Evolutionary conservation across 108 stramenopile species (phyloP).

Genomic region (Cyclotella choctawhatcheeana): DNA sequence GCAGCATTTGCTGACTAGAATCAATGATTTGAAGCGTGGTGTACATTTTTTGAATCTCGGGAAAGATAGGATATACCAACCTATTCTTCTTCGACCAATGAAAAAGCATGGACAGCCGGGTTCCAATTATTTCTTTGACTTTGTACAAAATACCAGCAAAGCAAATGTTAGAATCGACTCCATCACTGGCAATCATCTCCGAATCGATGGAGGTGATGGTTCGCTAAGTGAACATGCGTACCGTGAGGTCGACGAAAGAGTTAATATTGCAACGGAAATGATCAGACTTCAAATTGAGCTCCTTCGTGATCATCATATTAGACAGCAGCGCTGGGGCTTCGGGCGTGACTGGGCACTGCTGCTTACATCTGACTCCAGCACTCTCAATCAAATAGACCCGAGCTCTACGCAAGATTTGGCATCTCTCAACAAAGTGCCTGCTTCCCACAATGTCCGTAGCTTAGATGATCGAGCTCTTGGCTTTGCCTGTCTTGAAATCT

Average conservation of each 20-base stretch:
- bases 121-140: constrained; percentile 71
- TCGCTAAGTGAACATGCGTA: constrained; percentile 14
- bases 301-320: constrained; percentile 74
- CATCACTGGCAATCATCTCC: constrained; percentile 74
- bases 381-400: constrained; percentile 14
- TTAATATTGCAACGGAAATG: constrained; percentile 72
- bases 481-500: constrained; percentile 72
- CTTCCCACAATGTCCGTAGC: constrained; percentile 21
- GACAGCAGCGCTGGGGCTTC: constrained; percentile 81
- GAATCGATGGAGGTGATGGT: constrained; percentile 67
- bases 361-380: constrained; percentile 29
- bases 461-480: constrained; percentile 61
- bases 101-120: constrained; percentile 31
- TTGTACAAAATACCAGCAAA: constrained; percentile 59
- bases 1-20: constrained; percentile 56
- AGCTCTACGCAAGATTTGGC: constrained; percentile 23
- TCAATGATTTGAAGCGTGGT: constrained; percentile 66
- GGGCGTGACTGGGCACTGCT: constrained; percentile 84
- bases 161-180: constrained; percentile 68
- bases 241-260: constrained; percentile 51
- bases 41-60: constrained; percentile 80
- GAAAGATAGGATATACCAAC: constrained; percentile 69
- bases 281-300: constrained; percentile 80
- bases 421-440: constrained; percentile 19
- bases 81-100: constrained; percentile 55